Evolutionary conservation across 2,329 filamentous ascomycete species (phyloP).

Genomic region (Endoconidiophora polonica): DNA sequence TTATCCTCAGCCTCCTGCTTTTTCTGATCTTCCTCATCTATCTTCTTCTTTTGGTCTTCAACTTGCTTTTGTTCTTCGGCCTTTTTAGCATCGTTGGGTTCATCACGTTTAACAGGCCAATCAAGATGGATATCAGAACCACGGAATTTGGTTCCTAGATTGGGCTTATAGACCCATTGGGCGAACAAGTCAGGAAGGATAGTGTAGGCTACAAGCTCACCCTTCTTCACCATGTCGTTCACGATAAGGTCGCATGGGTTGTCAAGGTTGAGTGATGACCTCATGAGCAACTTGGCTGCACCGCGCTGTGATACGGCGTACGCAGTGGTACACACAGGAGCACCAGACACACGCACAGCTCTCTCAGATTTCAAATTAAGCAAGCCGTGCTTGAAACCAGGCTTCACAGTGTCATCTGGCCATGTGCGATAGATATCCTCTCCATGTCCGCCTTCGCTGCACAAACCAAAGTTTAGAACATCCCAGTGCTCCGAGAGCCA

Average conservation of each 20-base stretch:
- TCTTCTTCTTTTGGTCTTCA: neutral
- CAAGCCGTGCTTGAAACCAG: slow-evolving; percentile 8
- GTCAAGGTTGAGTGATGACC: slow-evolving; percentile 16
- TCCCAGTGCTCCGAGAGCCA: slow-evolving; percentile 17
- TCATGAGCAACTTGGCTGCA: slow-evolving; percentile 18
- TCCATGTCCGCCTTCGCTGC: slow-evolving; percentile 14
- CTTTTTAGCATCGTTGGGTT: slow-evolving; percentile 14
- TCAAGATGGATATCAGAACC: slow-evolving; percentile 4
- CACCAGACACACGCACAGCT: slow-evolving; percentile 16
- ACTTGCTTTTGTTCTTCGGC: neutral
- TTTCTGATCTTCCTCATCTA: neutral
- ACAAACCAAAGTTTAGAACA: slow-evolving; percentile 16
- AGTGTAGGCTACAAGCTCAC: slow-evolving; percentile 16
- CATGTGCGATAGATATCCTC: slow-evolving; percentile 2
- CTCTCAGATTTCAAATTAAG: slow-evolving; percentile 14
- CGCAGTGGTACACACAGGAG: slow-evolving; percentile 17
- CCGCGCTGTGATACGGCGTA: slow-evolving; percentile 18
- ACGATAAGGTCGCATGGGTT: slow-evolving; percentile 18
- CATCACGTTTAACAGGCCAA: too few species aligned
- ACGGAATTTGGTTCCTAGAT: slow-evolving; percentile 16
- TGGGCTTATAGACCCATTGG: slow-evolving; percentile 17
- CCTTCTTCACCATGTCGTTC: slow-evolving; percentile 14
- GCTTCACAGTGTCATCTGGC: neutral
- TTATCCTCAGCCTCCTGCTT: neutral
- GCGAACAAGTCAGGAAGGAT: slow-evolving; percentile 16